Evolutionary conservation across 768 basidiomycete species (phyloP).

Genomic region (Multifurca ochricompacta): DNA sequence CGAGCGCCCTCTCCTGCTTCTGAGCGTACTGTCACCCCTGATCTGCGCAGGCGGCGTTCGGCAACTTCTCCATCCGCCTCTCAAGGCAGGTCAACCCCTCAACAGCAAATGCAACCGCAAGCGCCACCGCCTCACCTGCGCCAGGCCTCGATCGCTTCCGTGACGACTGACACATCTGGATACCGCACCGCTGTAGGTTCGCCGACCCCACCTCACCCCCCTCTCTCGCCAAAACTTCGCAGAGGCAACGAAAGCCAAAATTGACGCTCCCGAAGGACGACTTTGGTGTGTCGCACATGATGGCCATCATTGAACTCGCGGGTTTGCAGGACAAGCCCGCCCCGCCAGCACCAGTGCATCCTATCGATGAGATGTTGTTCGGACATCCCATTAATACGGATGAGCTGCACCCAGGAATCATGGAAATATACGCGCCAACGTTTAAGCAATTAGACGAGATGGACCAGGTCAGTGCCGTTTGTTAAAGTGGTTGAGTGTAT

Average conservation of each 20-base stretch:
- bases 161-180: conserved; percentile 20
- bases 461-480: conserved; percentile 52
- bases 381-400: conserved; percentile 55
- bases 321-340: conserved; percentile 31
- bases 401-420: conserved; percentile 58
- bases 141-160: conserved; percentile 11
- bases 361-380: conserved; percentile 69
- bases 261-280: conserved; percentile 63
- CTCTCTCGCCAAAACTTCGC: conserved; percentile 25
- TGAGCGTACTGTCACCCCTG: conserved; percentile 25
- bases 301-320: conserved; percentile 77
- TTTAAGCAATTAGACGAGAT: conserved; percentile 73
- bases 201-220: conserved; percentile 8
- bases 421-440: conserved; percentile 61
- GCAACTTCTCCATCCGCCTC: conserved; percentile 11
- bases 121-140: conserved; percentile 11
- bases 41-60: conserved; percentile 6
- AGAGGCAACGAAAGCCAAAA: conserved; percentile 33
- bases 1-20: conserved; percentile 27
- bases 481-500: neutral
- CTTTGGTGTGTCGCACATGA: conserved; percentile 80
- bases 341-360: conserved; percentile 39
- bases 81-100: conserved; percentile 8
- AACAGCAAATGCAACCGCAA: neutral
- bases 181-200: conserved; percentile 21